Evolutionary conservation across 768 basidiomycete species (phyloP).

Genomic region (Russula brevipes): DNA sequence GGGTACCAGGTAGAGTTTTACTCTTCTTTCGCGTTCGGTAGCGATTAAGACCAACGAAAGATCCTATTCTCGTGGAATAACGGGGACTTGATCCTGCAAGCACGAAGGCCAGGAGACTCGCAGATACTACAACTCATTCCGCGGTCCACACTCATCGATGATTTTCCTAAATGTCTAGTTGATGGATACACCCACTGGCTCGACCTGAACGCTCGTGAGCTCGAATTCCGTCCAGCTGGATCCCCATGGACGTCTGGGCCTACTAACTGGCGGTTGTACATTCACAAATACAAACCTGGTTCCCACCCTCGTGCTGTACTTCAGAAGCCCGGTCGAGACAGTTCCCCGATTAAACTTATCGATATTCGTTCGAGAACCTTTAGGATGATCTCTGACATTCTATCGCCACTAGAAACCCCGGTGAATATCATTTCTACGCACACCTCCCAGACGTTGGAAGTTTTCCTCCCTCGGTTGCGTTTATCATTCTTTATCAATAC

Average conservation of each 20-base stretch:
- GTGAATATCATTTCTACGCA: not conserved
- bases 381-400: not conserved
- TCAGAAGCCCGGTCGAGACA: not conserved
- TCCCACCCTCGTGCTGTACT: not conserved
- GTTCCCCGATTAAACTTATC: not conserved
- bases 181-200: conserved; percentile 36
- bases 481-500: conserved; percentile 39
- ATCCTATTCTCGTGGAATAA: not conserved
- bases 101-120: not conserved
- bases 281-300: not conserved
- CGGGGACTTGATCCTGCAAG: not conserved
- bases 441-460: conserved; percentile 1
- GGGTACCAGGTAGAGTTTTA: conserved; percentile 1
- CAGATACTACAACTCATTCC: conserved; percentile 33
- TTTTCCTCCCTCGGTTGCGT: conserved; percentile 38
- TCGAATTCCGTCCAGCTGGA: conserved; percentile 34
- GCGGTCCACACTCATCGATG: conserved; percentile 26
- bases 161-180: conserved; percentile 33
- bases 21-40: not conserved
- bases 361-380: conserved; percentile 11
- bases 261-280: conserved; percentile 30
- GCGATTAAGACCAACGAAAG: not conserved
- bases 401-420: conserved; percentile 2
- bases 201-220: conserved; percentile 20
- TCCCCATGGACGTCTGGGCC: conserved; percentile 30